Evolutionary conservation across 371 early-diverging fungal species (phyloP).

Genomic region (Circinella minor): DNA sequence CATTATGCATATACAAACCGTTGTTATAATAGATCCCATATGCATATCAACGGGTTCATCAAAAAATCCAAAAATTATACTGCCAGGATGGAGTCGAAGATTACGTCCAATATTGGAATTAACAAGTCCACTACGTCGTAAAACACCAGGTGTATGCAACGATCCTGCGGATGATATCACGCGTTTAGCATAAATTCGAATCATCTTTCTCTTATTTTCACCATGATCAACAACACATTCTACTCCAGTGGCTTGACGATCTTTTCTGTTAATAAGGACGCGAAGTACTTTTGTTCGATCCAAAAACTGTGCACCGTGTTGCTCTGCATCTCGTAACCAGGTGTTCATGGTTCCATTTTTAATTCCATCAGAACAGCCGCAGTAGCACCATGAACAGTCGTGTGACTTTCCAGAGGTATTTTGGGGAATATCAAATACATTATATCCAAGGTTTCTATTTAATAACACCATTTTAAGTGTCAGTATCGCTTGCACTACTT

Average conservation of each 20-base stretch:
- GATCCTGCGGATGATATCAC: conserved; percentile 71
- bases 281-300: conserved; percentile 58
- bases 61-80: conserved; percentile 51
- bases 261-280: conserved; percentile 40
- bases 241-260: conserved; percentile 56
- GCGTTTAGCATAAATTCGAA: conserved; percentile 39
- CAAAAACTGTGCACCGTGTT: conserved; percentile 62
- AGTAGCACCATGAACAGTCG: conserved; percentile 65
- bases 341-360: conserved; percentile 72
- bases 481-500: neutral
- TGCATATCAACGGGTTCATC: conserved; percentile 53
- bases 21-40: conserved; percentile 65
- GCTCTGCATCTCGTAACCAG: conserved; percentile 70
- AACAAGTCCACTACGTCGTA: conserved; percentile 64
- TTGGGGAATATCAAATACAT: conserved; percentile 56
- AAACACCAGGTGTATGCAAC: conserved; percentile 65
- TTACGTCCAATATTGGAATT: conserved; percentile 71
- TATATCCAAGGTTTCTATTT: conserved; percentile 57
- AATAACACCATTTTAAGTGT: neutral
- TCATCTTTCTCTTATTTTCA: conserved; percentile 6
- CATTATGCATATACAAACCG: neutral
- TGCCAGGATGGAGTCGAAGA: conserved; percentile 62
- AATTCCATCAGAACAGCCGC: conserved; percentile 71
- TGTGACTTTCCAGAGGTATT: conserved; percentile 61
- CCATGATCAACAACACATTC: conserved; percentile 26